Evolutionary conservation across 306 rosid species (phyloP), one percentile per base, ranked within the genome.

Genomic region (Cucurbita argyrosperma): DNA sequence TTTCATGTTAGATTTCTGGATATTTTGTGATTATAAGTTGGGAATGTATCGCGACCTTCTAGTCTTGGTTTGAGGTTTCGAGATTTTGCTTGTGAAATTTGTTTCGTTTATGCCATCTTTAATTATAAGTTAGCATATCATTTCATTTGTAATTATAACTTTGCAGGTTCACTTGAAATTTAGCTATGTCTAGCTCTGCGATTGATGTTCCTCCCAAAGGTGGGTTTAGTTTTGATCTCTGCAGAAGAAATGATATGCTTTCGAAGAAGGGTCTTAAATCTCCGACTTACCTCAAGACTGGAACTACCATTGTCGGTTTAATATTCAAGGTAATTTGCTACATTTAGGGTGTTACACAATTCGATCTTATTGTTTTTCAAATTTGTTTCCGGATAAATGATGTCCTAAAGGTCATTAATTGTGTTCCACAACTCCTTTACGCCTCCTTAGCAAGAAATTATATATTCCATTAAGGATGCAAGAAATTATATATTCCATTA

Each of bases 251-350:
- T 16, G 97, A 79, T 3, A 90, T 94, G 98, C 96, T 90, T 50
- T 74, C 82, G 9, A 80, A 87, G 78, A 88, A 91, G 57, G 98
- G 95, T 30, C 84, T 88, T 54, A 81, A 78, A 45, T 73, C 79
- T 5, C 88, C 88, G 0, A 74, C 97, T 30, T 94, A 77, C 70
- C 81, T 88, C 8, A 94, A 94, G 89, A 94, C 97, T 0, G 98
- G 98, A 37, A 94, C 97, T 5, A 94, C 97, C 16, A 90, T 94
- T 43, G 98, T 92, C 23, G 96, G 96, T 80, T 81, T 92, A 57
- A 81, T 92, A 81, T 92, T 87, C 37, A 75, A 87, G 96, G 98
- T 93, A 65, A 40, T 50, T 57, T 7, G 10, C 43, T 6, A 9
- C 21, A 49, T 64, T 76, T 26, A n/a, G 49, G 52, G 7, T 45